These are phyloP conservation scores for Aureobasidium melanogenum DNA, from an alignment of 2,329 filamentous ascomycete species.

Conservation along the genomic window DNA sequence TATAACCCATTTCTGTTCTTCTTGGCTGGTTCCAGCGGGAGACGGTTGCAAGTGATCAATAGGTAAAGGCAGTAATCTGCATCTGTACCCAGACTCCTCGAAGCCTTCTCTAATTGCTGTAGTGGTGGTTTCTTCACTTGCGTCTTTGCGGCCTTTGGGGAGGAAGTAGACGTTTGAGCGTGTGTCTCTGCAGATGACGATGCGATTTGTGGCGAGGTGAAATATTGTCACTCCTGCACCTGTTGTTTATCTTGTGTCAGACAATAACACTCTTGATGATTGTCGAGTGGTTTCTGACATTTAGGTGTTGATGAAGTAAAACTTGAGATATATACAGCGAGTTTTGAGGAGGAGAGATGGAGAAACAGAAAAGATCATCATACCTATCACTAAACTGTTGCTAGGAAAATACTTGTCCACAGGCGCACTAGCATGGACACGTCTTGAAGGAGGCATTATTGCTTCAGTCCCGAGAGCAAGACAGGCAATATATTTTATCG, in stretches of 20 bases:
- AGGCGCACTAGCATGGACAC: neutral
- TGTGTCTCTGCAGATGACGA: conserved; percentile 40
- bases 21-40: conserved; percentile 19
- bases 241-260: conserved; percentile 13
- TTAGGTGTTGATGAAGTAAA: neutral
- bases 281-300: neutral
- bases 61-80: conserved; percentile 39
- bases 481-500: neutral
- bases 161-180: conserved; percentile 37
- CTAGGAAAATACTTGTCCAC: conserved; percentile 3
- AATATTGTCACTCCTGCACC: conserved; percentile 42
- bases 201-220: conserved; percentile 36
- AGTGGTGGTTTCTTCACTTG: conserved; percentile 33
- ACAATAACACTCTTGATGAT: neutral
- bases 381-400: conserved; percentile 4
- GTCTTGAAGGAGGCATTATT: neutral
- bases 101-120: conserved; percentile 42
- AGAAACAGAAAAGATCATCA: neutral
- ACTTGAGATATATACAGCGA: conserved; percentile 5
- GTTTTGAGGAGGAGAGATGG: neutral
- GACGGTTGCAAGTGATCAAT: conserved; percentile 35
- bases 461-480: neutral
- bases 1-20: conserved; percentile 23
- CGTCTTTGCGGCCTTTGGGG: conserved; percentile 41
- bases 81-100: conserved; percentile 43